Evolutionary conservation across 2,329 filamentous ascomycete genomes (phyloP), one percentile per base, ranked within the genome.

Genomic region (Aspergillus aculeatinus): DNA sequence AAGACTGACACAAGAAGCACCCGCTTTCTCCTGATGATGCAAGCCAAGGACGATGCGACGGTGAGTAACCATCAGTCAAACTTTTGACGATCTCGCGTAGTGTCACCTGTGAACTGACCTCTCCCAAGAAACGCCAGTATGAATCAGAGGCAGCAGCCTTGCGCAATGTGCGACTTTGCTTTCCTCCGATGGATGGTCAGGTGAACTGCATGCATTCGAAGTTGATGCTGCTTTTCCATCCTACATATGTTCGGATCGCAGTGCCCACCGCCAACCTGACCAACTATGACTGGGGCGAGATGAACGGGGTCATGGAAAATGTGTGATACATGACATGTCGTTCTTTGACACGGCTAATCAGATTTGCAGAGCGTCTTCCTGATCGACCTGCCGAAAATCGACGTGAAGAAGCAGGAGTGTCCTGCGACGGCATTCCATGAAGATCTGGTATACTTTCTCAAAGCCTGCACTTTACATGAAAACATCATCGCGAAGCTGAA

Each of bases 131-230:
- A 69, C 57, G 69, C 33, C 70, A 76, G 48, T 76, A 79, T 50
- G 59, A 71, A 57, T 57, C 67, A 11, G 77, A 82, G 53, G 77
- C 77, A 27, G 74, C 73, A 2, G 73, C 71, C 10, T 77, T 84
- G 65, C 70, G 72, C 11, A 82, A 83, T 54, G 81, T 96, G 58
- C 85, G 85, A 21, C 67, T 87, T 58, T 92, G 91, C 72, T 96
- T 98, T 70, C 94, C 94, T 16, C 83, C 84, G 2, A 94, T 97
- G 90, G 81, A 86, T 47, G 85, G 86, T 1, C 80, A 85, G 51
- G 77, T 86, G 5, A 89, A 87, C 25, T 87, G 83, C 68, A 96
- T 98, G 92, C 95, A 98, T 75, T 96, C 92, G 53, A 98, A 99
- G 72, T 81, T 98, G 48, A 93, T 96, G 83, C 77, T 98, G 1